These are phyloP conservation scores for Mycena sp. DNA, from an alignment of 1,284 basidiomycete species.

Conservation along the genomic window DNA sequence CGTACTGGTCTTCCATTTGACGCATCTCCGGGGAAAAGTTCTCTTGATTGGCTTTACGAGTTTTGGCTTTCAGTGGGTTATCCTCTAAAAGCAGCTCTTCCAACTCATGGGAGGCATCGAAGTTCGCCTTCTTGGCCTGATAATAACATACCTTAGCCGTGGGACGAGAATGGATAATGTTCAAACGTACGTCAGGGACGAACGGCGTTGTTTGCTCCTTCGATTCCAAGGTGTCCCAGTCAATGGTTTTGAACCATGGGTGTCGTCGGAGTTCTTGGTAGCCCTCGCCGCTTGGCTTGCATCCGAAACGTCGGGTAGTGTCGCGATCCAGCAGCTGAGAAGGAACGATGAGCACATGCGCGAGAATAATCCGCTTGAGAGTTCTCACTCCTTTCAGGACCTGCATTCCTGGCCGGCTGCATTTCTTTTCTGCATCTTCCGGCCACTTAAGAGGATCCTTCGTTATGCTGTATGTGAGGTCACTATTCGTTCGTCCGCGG, in stretches of 20 bases:
- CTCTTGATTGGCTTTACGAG: slow-evolving; percentile 91
- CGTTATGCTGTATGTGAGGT: slow-evolving; percentile 89
- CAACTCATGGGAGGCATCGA: slow-evolving; percentile 98
- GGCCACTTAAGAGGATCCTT: slow-evolving; percentile 81
- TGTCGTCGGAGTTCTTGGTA: slow-evolving; percentile 83
- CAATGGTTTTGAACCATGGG: slow-evolving; percentile 87
- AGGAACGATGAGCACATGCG: slow-evolving; percentile 8
- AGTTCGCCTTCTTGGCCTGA: slow-evolving; percentile 97
- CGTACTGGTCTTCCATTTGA: slow-evolving; percentile 98
- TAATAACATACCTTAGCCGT: too few species aligned
- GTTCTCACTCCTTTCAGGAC: slow-evolving; percentile 72
- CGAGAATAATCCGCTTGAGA: slow-evolving; percentile 10
- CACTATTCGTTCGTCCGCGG: slow-evolving; percentile 90
- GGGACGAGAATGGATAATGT: too few species aligned
- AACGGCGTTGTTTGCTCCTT: slow-evolving; percentile 90
- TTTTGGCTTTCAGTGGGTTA: slow-evolving; percentile 95
- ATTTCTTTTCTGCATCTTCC: slow-evolving; percentile 79
- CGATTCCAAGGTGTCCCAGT: slow-evolving; percentile 87
- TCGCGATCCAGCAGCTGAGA: slow-evolving; percentile 92
- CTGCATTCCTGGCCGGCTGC: slow-evolving; percentile 70
- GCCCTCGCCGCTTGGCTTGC: slow-evolving; percentile 81
- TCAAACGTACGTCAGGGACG: slow-evolving; percentile 83
- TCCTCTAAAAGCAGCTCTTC: slow-evolving; percentile 97
- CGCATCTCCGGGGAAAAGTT: slow-evolving; percentile 90
- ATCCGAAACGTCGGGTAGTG: slow-evolving; percentile 82